A percentile compares a stretch with the other conserved stretches of the same genome.
These are phyloP conservation scores for Asclepias syriaca DNA, from an alignment of 257 asterid genomes.

Conservation along the genomic window DNA sequence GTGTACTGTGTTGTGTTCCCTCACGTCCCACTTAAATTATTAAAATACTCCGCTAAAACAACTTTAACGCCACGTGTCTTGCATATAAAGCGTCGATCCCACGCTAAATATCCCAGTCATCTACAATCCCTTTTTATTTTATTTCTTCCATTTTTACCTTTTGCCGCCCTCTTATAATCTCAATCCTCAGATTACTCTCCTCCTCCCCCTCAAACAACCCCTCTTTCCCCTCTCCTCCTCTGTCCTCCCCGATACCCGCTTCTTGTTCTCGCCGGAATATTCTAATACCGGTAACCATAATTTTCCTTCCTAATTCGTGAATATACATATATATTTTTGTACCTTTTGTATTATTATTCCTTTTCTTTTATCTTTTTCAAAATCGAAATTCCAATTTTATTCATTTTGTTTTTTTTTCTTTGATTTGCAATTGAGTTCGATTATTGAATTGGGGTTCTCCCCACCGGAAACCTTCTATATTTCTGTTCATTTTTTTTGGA, in stretches of 20 bases:
- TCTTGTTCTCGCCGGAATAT: slow-evolving; percentile 6
- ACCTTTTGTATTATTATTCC: neutral
- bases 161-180: neutral
- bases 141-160: neutral
- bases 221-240: neutral
- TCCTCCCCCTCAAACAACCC: neutral
- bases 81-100: slow-evolving; percentile 11
- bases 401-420: neutral
- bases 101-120: slow-evolving; percentile 14
- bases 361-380: neutral
- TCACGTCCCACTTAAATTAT: neutral
- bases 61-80: slow-evolving; percentile 8
- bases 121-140: neutral
- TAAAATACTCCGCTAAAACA: neutral
- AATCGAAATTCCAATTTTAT: neutral
- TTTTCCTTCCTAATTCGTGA: neutral
- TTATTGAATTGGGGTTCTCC: neutral
- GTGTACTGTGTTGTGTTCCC: neutral
- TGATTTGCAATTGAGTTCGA: neutral
- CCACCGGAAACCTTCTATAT: neutral
- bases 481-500: neutral
- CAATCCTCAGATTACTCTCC: neutral
- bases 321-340: neutral
- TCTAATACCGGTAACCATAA: slow-evolving; percentile 2
- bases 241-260: neutral